Percentiles rank a stretch among this genome's conserved stretches.
Evolutionary conservation across 2,329 filamentous ascomycete species (phyloP).

Genomic region (Lizonia empirigonia): DNA sequence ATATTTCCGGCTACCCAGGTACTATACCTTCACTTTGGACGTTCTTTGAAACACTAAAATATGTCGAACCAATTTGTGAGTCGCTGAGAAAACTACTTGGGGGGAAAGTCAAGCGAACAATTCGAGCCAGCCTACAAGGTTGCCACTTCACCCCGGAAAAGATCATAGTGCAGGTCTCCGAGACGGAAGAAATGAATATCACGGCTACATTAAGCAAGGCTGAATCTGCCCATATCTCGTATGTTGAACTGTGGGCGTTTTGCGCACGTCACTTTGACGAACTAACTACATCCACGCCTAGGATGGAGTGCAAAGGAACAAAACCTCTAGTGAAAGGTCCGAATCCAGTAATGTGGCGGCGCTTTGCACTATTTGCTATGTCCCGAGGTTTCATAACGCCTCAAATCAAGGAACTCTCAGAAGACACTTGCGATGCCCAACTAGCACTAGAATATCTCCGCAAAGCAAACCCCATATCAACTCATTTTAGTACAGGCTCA

Average conservation of each 20-base stretch:
- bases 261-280: constrained; percentile 3
- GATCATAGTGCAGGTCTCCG: constrained; percentile 10
- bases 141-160: constrained; percentile 14
- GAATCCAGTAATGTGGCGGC: constrained; percentile 1
- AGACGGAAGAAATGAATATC: background rate
- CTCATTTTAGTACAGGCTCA: background rate
- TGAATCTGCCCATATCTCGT: background rate
- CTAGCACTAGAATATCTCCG: background rate
- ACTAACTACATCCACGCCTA: constrained; percentile 3
- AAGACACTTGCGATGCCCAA: background rate
- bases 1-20: constrained; percentile 10
- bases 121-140: constrained; percentile 14
- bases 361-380: constrained; percentile 2
- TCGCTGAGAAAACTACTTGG: constrained; percentile 19
- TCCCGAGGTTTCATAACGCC: background rate
- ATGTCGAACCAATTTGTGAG: constrained; percentile 20
- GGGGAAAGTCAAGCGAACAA: constrained; percentile 15
- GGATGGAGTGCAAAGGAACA: background rate
- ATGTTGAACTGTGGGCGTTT: constrained; percentile 6
- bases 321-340: constrained; percentile 4
- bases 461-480: background rate
- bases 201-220: background rate
- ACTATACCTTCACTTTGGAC: constrained; percentile 18
- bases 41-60: constrained; percentile 27
- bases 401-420: background rate